phyloP scores from a whole-genome alignment of 2,329 filamentous ascomycete genomes.

The Aspergillus fructus region DNA sequence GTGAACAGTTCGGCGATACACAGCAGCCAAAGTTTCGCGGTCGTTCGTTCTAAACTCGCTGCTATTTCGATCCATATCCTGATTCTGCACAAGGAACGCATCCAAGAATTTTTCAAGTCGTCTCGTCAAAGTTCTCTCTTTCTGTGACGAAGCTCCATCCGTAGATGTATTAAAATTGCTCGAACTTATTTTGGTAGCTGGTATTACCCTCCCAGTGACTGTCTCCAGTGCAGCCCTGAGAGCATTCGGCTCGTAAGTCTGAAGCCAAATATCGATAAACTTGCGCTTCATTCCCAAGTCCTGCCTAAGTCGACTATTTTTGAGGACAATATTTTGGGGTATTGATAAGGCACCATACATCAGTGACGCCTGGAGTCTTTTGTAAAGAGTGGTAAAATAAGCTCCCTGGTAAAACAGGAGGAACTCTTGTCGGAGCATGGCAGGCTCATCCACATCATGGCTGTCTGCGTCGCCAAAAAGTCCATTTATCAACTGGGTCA shows the following conservation, averaged over 20 bases:
- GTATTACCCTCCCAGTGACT: constrained; percentile 56
- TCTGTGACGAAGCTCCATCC: background rate
- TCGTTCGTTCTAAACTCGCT: constrained; percentile 30
- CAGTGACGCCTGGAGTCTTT: constrained; percentile 59
- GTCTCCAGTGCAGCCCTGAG: constrained; percentile 58
- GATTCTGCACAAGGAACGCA: constrained; percentile 58
- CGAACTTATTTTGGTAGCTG: constrained; percentile 15
- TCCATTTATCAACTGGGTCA: constrained; percentile 60
- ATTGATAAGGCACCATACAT: constrained; percentile 58
- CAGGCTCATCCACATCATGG: constrained; percentile 22
- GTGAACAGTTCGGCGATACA: constrained; percentile 57
- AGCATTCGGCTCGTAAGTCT: constrained; percentile 54
- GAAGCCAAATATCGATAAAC: constrained; percentile 58
- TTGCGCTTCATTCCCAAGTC: constrained; percentile 60
- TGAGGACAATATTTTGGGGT: constrained; percentile 51
- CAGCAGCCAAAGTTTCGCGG: constrained; percentile 46
- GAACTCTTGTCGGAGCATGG: constrained; percentile 47
- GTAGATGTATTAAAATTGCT: background rate
- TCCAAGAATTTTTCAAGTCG: constrained; percentile 55
- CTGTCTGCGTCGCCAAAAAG: constrained; percentile 47
- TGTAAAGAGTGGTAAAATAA: constrained; percentile 52
- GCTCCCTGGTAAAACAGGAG: constrained; percentile 56
- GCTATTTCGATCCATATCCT: constrained; percentile 45
- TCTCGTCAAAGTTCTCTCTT: constrained; percentile 36
- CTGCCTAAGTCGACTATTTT: constrained; percentile 49